These are phyloP conservation scores for Pseudogymnoascus sp. DNA, from an alignment of 2,329 filamentous ascomycete genomes.

Conservation along the genomic window DNA sequence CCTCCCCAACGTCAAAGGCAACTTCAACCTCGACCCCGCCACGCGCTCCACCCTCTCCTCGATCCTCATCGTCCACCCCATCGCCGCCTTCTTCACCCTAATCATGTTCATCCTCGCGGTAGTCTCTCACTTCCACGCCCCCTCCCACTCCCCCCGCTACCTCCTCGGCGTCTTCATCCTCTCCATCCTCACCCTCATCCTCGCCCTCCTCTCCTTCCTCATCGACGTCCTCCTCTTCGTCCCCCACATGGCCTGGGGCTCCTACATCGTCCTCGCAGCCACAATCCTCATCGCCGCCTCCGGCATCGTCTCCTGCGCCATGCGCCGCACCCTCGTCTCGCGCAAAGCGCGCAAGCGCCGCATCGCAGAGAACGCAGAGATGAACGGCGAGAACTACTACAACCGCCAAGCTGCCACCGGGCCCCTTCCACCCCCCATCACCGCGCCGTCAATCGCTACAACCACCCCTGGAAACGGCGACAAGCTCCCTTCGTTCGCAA, in stretches of 20 bases:
- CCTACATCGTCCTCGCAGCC: constrained; percentile 84
- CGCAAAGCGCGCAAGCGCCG: constrained; percentile 88
- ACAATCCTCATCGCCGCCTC: constrained; percentile 77
- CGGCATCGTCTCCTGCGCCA: constrained; percentile 82
- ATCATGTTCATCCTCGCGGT: constrained; percentile 74
- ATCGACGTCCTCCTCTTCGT: constrained; percentile 93
- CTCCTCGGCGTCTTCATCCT: constrained; percentile 79
- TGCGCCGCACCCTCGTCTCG: constrained; percentile 85
- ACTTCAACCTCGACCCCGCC: constrained; percentile 48
- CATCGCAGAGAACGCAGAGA: constrained; percentile 89
- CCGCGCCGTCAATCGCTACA: constrained; percentile 40
- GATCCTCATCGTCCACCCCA: constrained; percentile 85
- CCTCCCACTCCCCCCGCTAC: constrained; percentile 84
- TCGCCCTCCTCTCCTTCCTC: constrained; percentile 79
- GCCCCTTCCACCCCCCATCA: constrained; percentile 23
- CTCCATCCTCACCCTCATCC: constrained; percentile 73
- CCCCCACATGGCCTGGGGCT: constrained; percentile 87
- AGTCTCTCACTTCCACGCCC: constrained; percentile 75
- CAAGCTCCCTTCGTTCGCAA: constrained; percentile 47
- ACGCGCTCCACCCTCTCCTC: constrained; percentile 63
- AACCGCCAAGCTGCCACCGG: constrained; percentile 46
- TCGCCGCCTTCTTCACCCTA: constrained; percentile 79
- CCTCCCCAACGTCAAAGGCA: constrained; percentile 22
- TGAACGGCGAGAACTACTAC: constrained; percentile 93
- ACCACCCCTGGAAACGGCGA: constrained; percentile 49